Evolutionary conservation across 1,284 basidiomycete genomes (phyloP), one percentile per base, ranked within the genome.

Genomic region (Cutaneotrichosporon daszewskae): DNA sequence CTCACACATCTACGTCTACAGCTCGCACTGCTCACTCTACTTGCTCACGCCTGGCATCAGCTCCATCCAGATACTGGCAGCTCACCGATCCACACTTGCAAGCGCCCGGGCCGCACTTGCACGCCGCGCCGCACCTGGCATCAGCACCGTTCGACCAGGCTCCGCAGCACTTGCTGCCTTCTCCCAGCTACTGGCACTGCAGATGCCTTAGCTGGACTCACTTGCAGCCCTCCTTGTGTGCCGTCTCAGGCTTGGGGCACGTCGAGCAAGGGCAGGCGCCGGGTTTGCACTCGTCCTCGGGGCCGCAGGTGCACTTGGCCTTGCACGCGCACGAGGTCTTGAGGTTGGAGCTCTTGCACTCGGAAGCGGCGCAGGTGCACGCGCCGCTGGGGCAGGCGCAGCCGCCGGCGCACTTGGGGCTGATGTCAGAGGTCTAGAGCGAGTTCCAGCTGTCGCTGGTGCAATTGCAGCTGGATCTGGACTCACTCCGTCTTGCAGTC

Each of bases 271-370:
- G 31, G 26, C 53, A 51, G 25, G 20, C 14, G 32, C 43, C 37
- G 16, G 35, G 26, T 1, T 36, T 48, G 47, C 46, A 56, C 45
- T 44, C 47, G 32, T 33, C 43, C 12, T 40, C 37, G 17, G 43
- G 35, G 19, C 32, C 40, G 46, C 49, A 48, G 13, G 33, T 36
- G 47, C 47, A 48, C 32, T 22, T 23, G 1, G 36, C 24, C 18
- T 18, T 12, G 36, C 42, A 44, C 9, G 35, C 12, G 36, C 42
- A 44, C 16, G n/a, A 9, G 12, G 36, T 37, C 45, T 51, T 51
- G 37, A 49, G 46, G 46, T 40, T 45, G 26, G 46, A 50, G 37
- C 52, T 58, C 34, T 48, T 43, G 49, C 46, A 51, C 28, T 31
- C 14, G 28, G 7, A 11, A 17, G 34, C 28, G 17, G 32, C 44